Base-by-base conservation (phyloP, 192 early-diverging fungal genomes). In the Chytriomyces sp. region DNA sequence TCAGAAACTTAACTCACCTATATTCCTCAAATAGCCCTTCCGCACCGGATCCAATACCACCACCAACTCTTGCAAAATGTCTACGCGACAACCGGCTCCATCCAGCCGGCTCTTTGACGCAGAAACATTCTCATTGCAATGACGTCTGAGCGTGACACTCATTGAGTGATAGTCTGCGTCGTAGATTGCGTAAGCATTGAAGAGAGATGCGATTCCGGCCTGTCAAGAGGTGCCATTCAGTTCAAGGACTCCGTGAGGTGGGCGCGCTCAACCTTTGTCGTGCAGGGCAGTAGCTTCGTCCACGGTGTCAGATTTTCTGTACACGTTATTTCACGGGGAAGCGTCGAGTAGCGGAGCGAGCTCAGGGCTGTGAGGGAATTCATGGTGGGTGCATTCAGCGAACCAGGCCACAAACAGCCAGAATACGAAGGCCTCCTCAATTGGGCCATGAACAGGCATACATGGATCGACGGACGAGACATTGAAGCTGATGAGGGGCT, bases 301-400 rank as follows among this genome's bases (percentile, higher is more conserved):
- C 95, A 99, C 7, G 96, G 95, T 6, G 98, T 97, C 77, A 99
- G 82, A 76, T 99, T 99, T 75, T 98, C 98, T 4, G 98, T 99
- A 70, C 98, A 99, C 7, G 95, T 93, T 72, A 89, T 91, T 73
- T 99, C 98, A 73, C 92, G 92, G 3, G 96, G 91, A 31, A 99
- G 82, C 14, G 86, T 79, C 0, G 90, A 91, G 53, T 94, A 94
- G 5, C 94, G 85, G 40, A 95, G 53, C 69, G 34, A 68, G 52
- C 61, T 49, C n/a, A 25, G 31, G 4, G 39, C 59, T 75, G 4
- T n/a, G 14, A 17, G 19, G 59, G n/a, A n/a, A n/a, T n/a, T n/a
- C n/a, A n/a, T n/a, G 17, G 19, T 44, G 3, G 14, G 38, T 26
- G 36, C 25, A 6, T 19, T 3, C 22, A 4, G 38, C 4, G n/a